These are phyloP conservation scores for Pythium rhizo-oryzae DNA, from an alignment of 352 stramenopile species.

Conservation along the genomic window DNA sequence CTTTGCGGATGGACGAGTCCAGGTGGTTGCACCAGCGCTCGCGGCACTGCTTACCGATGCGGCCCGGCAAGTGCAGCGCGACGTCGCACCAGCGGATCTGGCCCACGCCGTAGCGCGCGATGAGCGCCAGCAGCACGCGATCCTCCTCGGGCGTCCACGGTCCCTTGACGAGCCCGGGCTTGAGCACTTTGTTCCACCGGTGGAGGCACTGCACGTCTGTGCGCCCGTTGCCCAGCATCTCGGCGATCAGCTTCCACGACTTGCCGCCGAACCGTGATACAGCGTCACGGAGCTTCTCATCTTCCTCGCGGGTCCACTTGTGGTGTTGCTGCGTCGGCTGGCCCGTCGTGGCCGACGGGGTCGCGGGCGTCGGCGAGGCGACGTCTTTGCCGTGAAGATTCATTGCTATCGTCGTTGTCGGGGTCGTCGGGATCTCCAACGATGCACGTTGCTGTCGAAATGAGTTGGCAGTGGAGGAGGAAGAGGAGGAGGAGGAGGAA, in stretches of 20 bases:
- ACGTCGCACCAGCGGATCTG: slow-evolving; percentile 91
- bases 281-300: slow-evolving; percentile 84
- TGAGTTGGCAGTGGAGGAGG: background rate
- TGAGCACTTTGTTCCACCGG: slow-evolving; percentile 96
- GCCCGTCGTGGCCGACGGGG: too few species aligned
- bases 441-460: background rate
- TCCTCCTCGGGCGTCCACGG: slow-evolving; percentile 91
- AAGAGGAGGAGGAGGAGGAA: background rate
- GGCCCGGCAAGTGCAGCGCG: slow-evolving; percentile 76
- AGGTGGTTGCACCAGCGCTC: slow-evolving; percentile 97
- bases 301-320: slow-evolving; percentile 92
- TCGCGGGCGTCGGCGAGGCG: background rate
- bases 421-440: slow-evolving; percentile 4
- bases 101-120: slow-evolving; percentile 79
- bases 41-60: slow-evolving; percentile 95
- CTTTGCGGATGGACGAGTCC: slow-evolving; percentile 96
- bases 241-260: slow-evolving; percentile 95
- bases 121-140: slow-evolving; percentile 67
- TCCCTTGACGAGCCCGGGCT: slow-evolving; percentile 87
- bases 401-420: slow-evolving; percentile 15
- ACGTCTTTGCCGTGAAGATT: background rate
- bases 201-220: slow-evolving; percentile 96
- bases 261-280: slow-evolving; percentile 92
- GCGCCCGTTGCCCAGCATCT: slow-evolving; percentile 84
- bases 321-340: slow-evolving; percentile 33